A percentile compares a stretch with the other conserved stretches of the same genome.
Conservation (phyloP, 441 rosid genomes). For the Biscutella laevigata region DNA sequence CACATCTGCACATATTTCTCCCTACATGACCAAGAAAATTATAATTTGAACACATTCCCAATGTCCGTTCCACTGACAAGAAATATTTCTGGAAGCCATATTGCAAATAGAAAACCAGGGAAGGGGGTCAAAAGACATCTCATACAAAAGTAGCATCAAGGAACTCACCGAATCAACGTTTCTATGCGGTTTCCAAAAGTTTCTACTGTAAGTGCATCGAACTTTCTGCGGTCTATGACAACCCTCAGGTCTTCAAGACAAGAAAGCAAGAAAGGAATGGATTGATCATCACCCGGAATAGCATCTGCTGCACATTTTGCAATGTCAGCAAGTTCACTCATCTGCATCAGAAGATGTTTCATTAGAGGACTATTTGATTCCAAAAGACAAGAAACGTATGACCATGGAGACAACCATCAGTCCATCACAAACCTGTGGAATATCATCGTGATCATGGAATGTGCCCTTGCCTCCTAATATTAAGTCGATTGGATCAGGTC, state of each 20-base stretch:
- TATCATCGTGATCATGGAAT: slow-evolving; percentile 72
- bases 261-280: slow-evolving; percentile 59
- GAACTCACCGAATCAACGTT: slow-evolving; percentile 69
- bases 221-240: slow-evolving; percentile 79
- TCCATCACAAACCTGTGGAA: slow-evolving; percentile 62
- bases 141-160: slow-evolving; percentile 14
- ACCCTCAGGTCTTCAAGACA: slow-evolving; percentile 80
- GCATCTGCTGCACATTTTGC: slow-evolving; percentile 86
- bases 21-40: slow-evolving; percentile 37
- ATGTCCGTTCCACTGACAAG: background rate
- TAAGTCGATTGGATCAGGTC: slow-evolving; percentile 76
- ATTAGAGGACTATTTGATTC: background rate
- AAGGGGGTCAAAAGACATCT: background rate
- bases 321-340: slow-evolving; percentile 94
- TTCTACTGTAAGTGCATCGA: slow-evolving; percentile 89
- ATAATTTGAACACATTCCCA: slow-evolving; percentile 1
- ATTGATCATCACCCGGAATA: slow-evolving; percentile 67
- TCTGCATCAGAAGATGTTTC: slow-evolving; percentile 39
- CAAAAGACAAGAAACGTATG: background rate
- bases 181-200: slow-evolving; percentile 95
- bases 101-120: background rate
- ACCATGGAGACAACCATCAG: background rate
- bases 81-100: background rate
- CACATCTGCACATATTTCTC: slow-evolving; percentile 95
- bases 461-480: slow-evolving; percentile 76